These are phyloP conservation scores for Colletotrichum filicis DNA, from an alignment of 2,329 filamentous ascomycete species.

Conservation along the genomic window DNA sequence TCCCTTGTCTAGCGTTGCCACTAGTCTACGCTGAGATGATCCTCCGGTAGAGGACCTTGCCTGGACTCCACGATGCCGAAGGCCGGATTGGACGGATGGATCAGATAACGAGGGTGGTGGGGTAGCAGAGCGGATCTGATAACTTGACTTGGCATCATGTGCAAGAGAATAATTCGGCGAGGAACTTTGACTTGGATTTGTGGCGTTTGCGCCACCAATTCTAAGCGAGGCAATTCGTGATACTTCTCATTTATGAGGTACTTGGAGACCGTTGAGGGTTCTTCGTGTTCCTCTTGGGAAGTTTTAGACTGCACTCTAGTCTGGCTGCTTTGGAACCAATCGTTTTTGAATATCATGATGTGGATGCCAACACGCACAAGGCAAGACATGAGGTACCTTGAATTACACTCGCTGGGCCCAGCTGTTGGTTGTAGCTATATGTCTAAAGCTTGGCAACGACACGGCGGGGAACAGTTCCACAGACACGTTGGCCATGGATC, in stretches of 20 bases:
- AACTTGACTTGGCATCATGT: slow-evolving; percentile 16
- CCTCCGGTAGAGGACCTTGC: slow-evolving; percentile 11
- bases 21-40: slow-evolving; percentile 13
- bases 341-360: no score
- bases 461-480: background rate
- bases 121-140: slow-evolving; percentile 18
- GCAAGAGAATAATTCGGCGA: background rate
- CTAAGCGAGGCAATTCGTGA: background rate
- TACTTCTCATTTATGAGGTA: background rate
- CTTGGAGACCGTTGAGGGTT: background rate
- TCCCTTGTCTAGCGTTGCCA: slow-evolving; percentile 3
- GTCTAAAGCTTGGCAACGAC: background rate
- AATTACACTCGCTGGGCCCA: background rate
- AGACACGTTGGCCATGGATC: background rate
- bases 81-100: slow-evolving; percentile 6
- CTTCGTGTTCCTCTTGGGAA: background rate
- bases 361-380: background rate
- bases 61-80: background rate
- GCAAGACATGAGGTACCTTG: no score
- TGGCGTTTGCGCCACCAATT: background rate
- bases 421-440: background rate
- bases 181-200: background rate
- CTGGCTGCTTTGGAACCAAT: no score
- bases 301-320: no score
- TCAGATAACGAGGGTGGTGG: slow-evolving; percentile 26